Percentiles rank a stretch among this genome's conserved stretches.
Conservation (phyloP, 352 stramenopile species). For the Elongisporangium prolatum region DNA sequence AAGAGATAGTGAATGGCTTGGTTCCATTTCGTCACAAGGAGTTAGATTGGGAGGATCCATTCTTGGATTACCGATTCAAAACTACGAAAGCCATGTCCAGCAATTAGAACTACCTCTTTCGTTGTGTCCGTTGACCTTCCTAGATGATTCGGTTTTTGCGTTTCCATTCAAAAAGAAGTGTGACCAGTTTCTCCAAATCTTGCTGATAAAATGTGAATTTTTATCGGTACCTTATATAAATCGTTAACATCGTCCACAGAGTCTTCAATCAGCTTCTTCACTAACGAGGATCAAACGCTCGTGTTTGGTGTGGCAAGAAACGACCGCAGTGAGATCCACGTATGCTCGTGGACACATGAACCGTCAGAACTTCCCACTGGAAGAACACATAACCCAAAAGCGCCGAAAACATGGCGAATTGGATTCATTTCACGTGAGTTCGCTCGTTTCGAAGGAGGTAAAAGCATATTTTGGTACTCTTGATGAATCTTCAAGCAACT, state of each 20-base stretch:
- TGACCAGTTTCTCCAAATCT: slow-evolving; percentile 29
- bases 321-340: slow-evolving; percentile 23
- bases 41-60: slow-evolving; percentile 3
- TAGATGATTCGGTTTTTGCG: slow-evolving; percentile 1
- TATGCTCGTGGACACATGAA: slow-evolving; percentile 9
- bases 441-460: slow-evolving; percentile 43
- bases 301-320: slow-evolving; percentile 35
- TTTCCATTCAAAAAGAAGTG: slow-evolving; percentile 41
- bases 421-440: slow-evolving; percentile 13
- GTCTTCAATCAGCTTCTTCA: slow-evolving; percentile 31
- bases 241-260: slow-evolving; percentile 30
- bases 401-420: slow-evolving; percentile 30
- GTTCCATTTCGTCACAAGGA: not conserved
- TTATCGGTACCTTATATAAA: slow-evolving; percentile 19
- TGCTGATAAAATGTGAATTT: slow-evolving; percentile 44
- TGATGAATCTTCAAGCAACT: slow-evolving; percentile 22
- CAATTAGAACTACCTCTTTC: slow-evolving; percentile 30
- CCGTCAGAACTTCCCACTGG: slow-evolving; percentile 15
- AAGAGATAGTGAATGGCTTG: slow-evolving; percentile 8
- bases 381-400: slow-evolving; percentile 49
- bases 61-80: slow-evolving; percentile 41
- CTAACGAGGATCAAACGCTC: slow-evolving; percentile 25
- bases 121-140: not conserved
- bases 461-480: slow-evolving; percentile 43
- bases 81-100: slow-evolving; percentile 20